Evolutionary conservation across 208 protist species (phyloP).

Genomic region (Phytomonas francai): DNA sequence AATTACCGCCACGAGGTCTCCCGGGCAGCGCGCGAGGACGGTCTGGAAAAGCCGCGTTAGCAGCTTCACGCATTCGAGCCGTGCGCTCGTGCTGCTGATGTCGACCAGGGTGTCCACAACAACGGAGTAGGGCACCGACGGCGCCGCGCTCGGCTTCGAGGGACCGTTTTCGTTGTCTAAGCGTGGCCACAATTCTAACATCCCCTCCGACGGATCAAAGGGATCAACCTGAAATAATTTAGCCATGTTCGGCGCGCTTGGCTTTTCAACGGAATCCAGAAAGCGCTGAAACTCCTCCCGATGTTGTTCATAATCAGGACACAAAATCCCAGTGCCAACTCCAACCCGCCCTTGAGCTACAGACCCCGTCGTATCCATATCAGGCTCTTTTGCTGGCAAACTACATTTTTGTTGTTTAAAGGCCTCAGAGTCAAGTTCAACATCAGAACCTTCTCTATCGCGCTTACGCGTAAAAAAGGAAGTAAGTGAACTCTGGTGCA

Average conservation of each 20-base stretch:
- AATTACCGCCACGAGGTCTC: conserved; percentile 82
- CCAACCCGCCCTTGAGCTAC: not conserved
- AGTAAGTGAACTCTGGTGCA: not conserved
- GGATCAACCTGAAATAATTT: conserved; percentile 51
- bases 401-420: no score
- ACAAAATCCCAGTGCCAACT: not conserved
- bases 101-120: conserved; percentile 75
- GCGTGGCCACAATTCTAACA: conserved; percentile 35
- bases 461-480: not conserved
- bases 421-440: not conserved
- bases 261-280: not conserved
- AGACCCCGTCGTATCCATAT: not conserved
- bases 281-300: not conserved
- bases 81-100: conserved; percentile 74
- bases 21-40: conserved; percentile 76
- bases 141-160: not conserved
- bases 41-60: conserved; percentile 83
- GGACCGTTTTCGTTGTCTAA: conserved; percentile 10
- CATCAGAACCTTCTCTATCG: not conserved
- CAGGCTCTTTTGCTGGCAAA: no score
- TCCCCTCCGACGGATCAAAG: conserved; percentile 28
- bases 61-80: conserved; percentile 82
- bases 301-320: not conserved
- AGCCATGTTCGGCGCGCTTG: conserved; percentile 63
- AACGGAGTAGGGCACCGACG: conserved; percentile 56